Conservation (phyloP, 2,329 filamentous ascomycete species). For the Trichoderma brevicompactum region DNA sequence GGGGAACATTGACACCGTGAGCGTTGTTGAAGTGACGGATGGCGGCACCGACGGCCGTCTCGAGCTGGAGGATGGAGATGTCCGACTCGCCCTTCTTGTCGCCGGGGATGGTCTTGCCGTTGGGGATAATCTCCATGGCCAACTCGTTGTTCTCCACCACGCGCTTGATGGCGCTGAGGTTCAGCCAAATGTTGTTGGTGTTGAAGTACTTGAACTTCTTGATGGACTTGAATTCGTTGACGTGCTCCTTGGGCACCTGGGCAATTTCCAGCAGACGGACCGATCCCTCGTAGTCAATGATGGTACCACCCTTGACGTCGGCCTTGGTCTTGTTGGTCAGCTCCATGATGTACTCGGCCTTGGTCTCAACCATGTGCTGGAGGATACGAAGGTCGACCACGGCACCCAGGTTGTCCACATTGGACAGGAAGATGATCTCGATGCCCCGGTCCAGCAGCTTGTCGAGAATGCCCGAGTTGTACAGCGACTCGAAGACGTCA, state of each 20-base stretch:
- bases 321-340: constrained; percentile 99
- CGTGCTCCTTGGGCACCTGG: constrained; percentile 99
- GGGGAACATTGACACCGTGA: constrained; percentile 97
- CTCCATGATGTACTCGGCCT: constrained; percentile 99
- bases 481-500: constrained; percentile 99
- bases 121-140: constrained; percentile 99
- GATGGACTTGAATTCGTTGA: constrained; percentile 99
- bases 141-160: constrained; percentile 98
- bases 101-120: constrained; percentile 96
- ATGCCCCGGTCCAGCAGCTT: constrained; percentile 94
- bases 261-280: constrained; percentile 97
- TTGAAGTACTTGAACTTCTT: constrained; percentile 99
- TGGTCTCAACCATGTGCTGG: constrained; percentile 98
- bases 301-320: constrained; percentile 99
- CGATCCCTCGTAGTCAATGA: constrained; percentile 98
- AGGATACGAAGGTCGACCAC: constrained; percentile 98
- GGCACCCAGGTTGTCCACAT: constrained; percentile 97
- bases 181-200: constrained; percentile 99
- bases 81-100: constrained; percentile 99
- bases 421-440: constrained; percentile 98
- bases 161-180: constrained; percentile 95
- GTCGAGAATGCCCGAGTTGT: constrained; percentile 98
- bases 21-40: constrained; percentile 99
- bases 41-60: constrained; percentile 96
- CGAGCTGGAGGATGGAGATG: constrained; percentile 94